phyloP scores from a whole-genome alignment of 139 green algal genomes.

The Chlamydomonas sphaeroides region DNA sequence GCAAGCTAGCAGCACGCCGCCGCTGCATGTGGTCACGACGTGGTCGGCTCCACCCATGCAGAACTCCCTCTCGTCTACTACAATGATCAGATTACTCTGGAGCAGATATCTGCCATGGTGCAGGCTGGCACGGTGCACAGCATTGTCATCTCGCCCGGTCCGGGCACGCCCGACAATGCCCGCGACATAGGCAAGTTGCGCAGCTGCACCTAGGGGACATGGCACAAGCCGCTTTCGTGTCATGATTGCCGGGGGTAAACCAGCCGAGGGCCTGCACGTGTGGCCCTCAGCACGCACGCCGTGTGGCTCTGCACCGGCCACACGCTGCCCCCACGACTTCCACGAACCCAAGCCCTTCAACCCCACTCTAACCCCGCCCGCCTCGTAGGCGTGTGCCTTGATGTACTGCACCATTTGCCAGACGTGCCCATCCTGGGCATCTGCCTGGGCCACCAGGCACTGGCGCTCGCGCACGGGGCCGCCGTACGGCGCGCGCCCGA shows the following conservation, averaged over 20 bases:
- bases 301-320: too few relatives aligned
- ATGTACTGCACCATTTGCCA: slow-evolving; percentile 62
- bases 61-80: slow-evolving; percentile 76
- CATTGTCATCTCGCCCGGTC: slow-evolving; percentile 97
- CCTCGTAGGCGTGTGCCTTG: slow-evolving; percentile 84
- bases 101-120: slow-evolving; percentile 65
- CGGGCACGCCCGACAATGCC: slow-evolving; percentile 79
- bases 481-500: slow-evolving; percentile 78
- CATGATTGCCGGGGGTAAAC: too few relatives aligned
- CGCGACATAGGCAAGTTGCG: slow-evolving; percentile 81
- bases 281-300: too few relatives aligned
- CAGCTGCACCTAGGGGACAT: too few relatives aligned
- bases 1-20: too few relatives aligned
- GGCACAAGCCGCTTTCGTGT: too few relatives aligned
- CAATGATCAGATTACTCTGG: slow-evolving; percentile 82
- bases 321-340: too few relatives aligned
- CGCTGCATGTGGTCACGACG: slow-evolving; percentile 7
- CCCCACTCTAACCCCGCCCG: too few relatives aligned
- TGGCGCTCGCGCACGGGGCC: slow-evolving; percentile 82
- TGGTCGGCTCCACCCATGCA: background rate
- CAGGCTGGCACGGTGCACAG: slow-evolving; percentile 63
- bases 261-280: too few relatives aligned
- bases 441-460: slow-evolving; percentile 95
- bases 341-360: too few relatives aligned
- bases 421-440: slow-evolving; percentile 93